phyloP scores from a whole-genome alignment of 768 basidiomycete genomes.

The Amanita thiersii region DNA sequence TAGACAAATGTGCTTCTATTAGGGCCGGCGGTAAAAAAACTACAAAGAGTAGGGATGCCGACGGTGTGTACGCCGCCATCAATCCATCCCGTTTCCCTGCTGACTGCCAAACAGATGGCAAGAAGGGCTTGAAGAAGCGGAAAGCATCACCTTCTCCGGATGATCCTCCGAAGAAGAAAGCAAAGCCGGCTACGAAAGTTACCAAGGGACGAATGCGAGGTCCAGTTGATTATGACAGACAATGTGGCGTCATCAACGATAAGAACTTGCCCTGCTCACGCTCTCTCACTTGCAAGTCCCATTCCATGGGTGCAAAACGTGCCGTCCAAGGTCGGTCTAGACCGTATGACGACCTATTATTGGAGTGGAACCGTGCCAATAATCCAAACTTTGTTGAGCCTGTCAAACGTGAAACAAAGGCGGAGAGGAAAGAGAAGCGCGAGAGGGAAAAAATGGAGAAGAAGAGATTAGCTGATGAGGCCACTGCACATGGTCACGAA shows the following conservation, averaged over 20 bases:
- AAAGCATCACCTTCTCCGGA: constrained; percentile 68
- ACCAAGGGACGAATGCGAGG: constrained; percentile 78
- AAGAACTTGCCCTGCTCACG: constrained; percentile 89
- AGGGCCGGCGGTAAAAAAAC: constrained; percentile 45
- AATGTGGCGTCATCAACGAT: constrained; percentile 97
- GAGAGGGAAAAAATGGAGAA: constrained; percentile 79
- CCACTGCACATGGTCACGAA: constrained; percentile 49
- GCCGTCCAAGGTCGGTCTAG: constrained; percentile 82
- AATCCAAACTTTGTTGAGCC: constrained; percentile 88
- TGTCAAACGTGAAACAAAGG: constrained; percentile 79
- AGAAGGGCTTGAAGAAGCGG: constrained; percentile 66
- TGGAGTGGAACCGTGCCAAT: constrained; percentile 86
- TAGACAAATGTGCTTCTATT: constrained; percentile 58
- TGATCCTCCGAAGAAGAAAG: constrained; percentile 74
- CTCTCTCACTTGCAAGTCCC: constrained; percentile 95
- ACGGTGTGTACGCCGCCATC: constrained; percentile 23
- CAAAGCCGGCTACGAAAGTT: constrained; percentile 57
- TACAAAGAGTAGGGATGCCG: constrained; percentile 49
- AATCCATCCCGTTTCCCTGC: background rate
- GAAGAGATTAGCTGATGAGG: constrained; percentile 65
- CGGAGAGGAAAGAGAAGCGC: constrained; percentile 79
- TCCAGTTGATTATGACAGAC: constrained; percentile 84
- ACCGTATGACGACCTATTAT: constrained; percentile 75
- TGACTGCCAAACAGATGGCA: constrained; percentile 24
- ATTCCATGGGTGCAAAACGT: constrained; percentile 95